Evolutionary conservation across 1,139 yeast species (phyloP), one percentile per base, ranked within the genome.

Genomic region (Ogataea hybrid): DNA sequence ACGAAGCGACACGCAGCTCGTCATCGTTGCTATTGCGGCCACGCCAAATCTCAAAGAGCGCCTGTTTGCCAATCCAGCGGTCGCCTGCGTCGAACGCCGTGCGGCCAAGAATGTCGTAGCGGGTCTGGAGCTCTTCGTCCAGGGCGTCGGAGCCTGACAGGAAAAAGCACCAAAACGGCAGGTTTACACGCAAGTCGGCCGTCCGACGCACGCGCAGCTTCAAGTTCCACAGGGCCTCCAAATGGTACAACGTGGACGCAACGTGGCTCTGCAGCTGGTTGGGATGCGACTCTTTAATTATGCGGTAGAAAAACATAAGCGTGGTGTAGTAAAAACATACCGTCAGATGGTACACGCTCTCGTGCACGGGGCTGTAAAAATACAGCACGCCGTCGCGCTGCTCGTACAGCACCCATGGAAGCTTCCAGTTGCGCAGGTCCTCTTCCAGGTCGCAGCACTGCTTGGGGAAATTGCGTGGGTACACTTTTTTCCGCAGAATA

Each of bases 381-480:
- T 42, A 41, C 8, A 54, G 36, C 4, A 29, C 37, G 5, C 39
- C 31, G 14, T 57, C 50, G 16, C 41, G 25, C 25, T 49, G 39
- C 30, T 62, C 57, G 32, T 53, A 57, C 17, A 75, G 55, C 25
- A 61, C 55, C 81, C 81, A 74, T 20, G 64, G 65, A n/a, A 67
- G 51, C 29, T 60, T 61, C 80, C 81, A 77, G 40, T 62, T 65
- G 32, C 69, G 50, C 23, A 77, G 56, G 31, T 66, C 68, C 43
- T 76, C 81, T 50, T 76, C 81, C 5, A 71, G 54, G 38, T 76
- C 81, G 41, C 81, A 75, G 52, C 81, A 76, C 3, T 76, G 63
- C 44, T 68, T 67, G 4, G 81, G 81, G 53, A 76, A 77, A 51
- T 76, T 77, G 35, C 81, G 59, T 0, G 82, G 81, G 38, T 65